phyloP scores from a whole-genome alignment of 2,329 filamentous ascomycete species.

The Aspergillus hortae region DNA sequence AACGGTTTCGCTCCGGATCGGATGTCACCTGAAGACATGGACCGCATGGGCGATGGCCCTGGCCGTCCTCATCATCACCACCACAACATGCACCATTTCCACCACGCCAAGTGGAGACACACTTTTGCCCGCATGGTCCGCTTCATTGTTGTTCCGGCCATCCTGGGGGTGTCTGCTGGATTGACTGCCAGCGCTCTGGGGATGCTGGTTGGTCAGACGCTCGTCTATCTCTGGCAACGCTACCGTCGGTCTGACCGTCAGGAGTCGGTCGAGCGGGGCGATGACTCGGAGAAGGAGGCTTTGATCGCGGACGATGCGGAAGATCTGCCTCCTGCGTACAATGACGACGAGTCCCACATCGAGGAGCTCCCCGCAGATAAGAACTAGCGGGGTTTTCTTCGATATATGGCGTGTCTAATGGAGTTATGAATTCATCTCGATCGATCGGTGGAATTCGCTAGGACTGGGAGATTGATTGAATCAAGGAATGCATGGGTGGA shows the following conservation, averaged over 20 bases:
- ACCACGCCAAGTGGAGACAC: conserved; percentile 35
- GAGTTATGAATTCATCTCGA: background rate
- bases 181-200: conserved; percentile 44
- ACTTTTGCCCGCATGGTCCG: conserved; percentile 40
- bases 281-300: conserved; percentile 41
- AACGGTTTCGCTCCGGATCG: conserved; percentile 10
- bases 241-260: conserved; percentile 30
- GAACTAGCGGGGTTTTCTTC: conserved; percentile 20
- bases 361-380: conserved; percentile 27
- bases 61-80: conserved; percentile 21
- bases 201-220: conserved; percentile 46
- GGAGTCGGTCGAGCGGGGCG: conserved; percentile 32
- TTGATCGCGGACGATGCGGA: conserved; percentile 33
- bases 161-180: conserved; percentile 45
- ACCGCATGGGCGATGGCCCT: conserved; percentile 13
- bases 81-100: conserved; percentile 30
- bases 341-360: conserved; percentile 26
- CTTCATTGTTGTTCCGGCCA: conserved; percentile 44
- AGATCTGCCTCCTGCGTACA: conserved; percentile 36
- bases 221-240: conserved; percentile 44
- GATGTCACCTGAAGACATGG: conserved; percentile 3
- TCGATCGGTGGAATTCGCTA: background rate
- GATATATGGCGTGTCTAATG: background rate
- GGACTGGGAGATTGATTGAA: background rate
- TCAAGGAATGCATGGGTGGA: background rate